These are phyloP conservation scores for Mycosphaerella arachidis DNA, from an alignment of 2,329 filamentous ascomycete species.

Conservation along the genomic window DNA sequence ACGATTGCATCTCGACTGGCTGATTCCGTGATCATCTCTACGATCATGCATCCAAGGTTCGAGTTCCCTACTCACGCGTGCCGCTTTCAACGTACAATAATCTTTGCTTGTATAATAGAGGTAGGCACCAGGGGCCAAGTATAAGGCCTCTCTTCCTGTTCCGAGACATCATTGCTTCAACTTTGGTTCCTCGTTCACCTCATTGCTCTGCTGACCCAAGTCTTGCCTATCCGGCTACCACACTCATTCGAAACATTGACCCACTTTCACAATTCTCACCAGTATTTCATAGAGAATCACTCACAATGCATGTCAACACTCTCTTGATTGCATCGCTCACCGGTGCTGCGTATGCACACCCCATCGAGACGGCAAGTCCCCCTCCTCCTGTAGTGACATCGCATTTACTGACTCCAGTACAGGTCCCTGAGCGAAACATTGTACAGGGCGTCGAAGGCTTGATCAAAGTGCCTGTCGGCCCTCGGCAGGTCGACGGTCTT, in stretches of 20 bases:
- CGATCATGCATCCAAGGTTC: not conserved
- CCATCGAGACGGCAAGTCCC: not conserved
- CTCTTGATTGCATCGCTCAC: conserved; percentile 4
- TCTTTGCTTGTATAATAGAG: not conserved
- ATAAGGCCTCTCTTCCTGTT: not conserved
- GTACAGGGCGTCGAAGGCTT: not conserved
- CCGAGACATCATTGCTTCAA: not conserved
- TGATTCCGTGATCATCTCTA: not conserved
- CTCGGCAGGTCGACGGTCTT: not conserved
- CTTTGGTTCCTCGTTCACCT: not conserved
- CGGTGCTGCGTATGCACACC: not conserved
- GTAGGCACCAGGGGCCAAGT: not conserved
- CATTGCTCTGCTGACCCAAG: not conserved
- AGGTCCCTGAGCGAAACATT: not conserved
- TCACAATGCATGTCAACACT: conserved; percentile 3
- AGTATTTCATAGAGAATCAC: not conserved
- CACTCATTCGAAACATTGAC: not conserved
- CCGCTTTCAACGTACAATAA: not conserved
- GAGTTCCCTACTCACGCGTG: not conserved
- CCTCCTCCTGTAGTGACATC: not conserved
- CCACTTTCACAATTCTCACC: not conserved
- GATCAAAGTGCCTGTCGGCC: not conserved
- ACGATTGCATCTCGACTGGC: not conserved
- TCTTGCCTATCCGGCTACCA: not conserved
- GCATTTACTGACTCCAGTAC: not conserved